Evolutionary conservation across 2,329 filamentous ascomycete species (phyloP).

Genomic region (Teratosphaeria viscida): DNA sequence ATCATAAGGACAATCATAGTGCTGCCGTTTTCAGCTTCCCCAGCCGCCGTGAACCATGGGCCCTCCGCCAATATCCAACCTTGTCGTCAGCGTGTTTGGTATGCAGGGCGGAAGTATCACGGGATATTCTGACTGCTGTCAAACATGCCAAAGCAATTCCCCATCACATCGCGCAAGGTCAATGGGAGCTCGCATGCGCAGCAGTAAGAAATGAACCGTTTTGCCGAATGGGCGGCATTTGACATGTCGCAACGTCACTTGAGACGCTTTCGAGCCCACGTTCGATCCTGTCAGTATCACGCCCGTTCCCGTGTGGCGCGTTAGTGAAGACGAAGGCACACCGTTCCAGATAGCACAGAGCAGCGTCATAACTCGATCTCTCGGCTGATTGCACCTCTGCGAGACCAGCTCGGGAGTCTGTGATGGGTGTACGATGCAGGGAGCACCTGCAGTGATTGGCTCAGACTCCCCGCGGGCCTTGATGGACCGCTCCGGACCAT

Average conservation of each 20-base stretch:
- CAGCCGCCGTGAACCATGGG: neutral
- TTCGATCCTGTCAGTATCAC: neutral
- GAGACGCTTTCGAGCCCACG: neutral
- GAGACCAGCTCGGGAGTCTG: neutral
- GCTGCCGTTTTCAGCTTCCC: neutral
- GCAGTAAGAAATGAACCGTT: neutral
- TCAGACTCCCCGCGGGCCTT: neutral
- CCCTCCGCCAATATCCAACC: neutral
- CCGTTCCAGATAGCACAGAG: neutral
- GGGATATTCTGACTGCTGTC: neutral
- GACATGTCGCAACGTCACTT: neutral
- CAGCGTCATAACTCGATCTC: neutral
- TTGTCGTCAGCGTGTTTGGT: neutral
- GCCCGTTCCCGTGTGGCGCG: neutral
- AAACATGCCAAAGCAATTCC: neutral
- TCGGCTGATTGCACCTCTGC: neutral
- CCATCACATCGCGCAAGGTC: neutral
- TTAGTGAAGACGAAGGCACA: neutral
- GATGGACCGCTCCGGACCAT: neutral
- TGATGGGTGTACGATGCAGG: neutral
- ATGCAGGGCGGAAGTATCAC: neutral
- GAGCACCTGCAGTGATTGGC: neutral
- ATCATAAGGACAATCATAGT: neutral
- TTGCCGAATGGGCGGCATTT: neutral
- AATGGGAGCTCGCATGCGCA: neutral